Base-by-base conservation (phyloP, 2,329 filamentous ascomycete species). In the Volutella citrinella region DNA sequence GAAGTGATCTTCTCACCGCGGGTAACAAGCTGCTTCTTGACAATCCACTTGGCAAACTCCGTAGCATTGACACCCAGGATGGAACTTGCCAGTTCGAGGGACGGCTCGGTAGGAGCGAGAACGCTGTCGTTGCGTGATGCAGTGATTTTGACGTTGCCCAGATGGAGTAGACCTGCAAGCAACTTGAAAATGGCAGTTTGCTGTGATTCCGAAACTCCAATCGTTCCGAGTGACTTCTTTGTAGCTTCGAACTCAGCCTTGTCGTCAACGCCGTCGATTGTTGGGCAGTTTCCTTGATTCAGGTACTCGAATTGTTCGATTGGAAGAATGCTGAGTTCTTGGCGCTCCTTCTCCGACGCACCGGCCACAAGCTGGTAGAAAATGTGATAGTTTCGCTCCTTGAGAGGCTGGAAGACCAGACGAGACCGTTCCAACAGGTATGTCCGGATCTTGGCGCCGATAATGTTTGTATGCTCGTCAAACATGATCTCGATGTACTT, bases 401-500 rank as follows among this genome's bases (percentile, higher is more conserved):
- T 97, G 45, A 96, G 71, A 25, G 93, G 93, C 60, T 98, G 93
- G 65, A 97, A 98, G 13, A 97, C 93, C 54, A 98, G 72, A 68
- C 93, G 84, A 43, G 93, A 97, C 41, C 93, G 86, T 64, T 98
- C 93, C 27, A 98, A 73, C 48, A 98, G 73, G 58, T 98, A 98
- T 36, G 90, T 96, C 52, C 93, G 79, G 58, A 98, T 98, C 70
- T 94, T 94, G 36, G 93, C 93, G 50, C 93, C 93, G 57, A 97
- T 96, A 54, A 98, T 98, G 61, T 94, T 93, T 43, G 88, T 95
- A 55, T 84, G 79, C 45, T 87, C 80, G 67, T 97, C 90, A 64
- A 98, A 98, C 88, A 97, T 91, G 60, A 98, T 98, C 69, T 98
- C 93, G 54, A 98, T 97, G 64, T 98, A 98, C 74, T 98, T 98